phyloP scores from a whole-genome alignment of 2,329 filamentous ascomycete genomes.

The Penicillium sumatraense region DNA sequence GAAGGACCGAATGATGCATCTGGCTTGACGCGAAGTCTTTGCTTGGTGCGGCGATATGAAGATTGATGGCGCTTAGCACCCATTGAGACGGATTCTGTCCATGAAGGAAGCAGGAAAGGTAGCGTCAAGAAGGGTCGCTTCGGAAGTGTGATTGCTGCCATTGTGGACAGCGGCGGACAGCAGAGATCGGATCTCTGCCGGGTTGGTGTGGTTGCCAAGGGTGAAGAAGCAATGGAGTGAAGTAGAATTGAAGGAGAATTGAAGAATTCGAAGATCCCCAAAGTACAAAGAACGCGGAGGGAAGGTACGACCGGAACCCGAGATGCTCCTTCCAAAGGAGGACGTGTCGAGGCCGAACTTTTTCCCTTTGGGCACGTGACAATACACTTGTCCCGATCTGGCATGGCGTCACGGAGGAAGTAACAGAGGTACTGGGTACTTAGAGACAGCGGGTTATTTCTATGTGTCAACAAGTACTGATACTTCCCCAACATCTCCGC shows the following conservation, averaged over 20 bases:
- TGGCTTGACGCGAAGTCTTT: slow-evolving; percentile 56
- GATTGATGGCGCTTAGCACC: slow-evolving; percentile 52
- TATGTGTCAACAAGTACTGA: too few relatives aligned
- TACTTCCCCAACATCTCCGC: slow-evolving; percentile 12
- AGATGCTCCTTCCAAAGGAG: slow-evolving; percentile 1
- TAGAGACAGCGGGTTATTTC: too few relatives aligned
- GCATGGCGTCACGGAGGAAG: slow-evolving; percentile 8
- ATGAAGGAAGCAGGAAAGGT: slow-evolving; percentile 46
- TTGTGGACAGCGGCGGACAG: slow-evolving; percentile 14
- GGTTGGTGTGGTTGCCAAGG: too few relatives aligned
- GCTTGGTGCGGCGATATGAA: slow-evolving; percentile 55
- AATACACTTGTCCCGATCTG: background rate
- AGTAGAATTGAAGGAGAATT: background rate
- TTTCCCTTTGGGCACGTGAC: slow-evolving; percentile 31
- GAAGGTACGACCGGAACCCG: background rate
- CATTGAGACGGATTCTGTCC: slow-evolving; percentile 36
- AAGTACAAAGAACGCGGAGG: background rate
- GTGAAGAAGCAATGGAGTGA: background rate
- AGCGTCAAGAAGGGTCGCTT: slow-evolving; percentile 42
- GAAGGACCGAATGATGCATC: slow-evolving; percentile 54
- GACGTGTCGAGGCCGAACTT: slow-evolving; percentile 25
- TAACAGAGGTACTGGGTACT: slow-evolving; percentile 4
- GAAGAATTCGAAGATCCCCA: background rate
- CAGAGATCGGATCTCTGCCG: background rate
- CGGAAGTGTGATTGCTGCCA: slow-evolving; percentile 36